Evolutionary conservation across 768 basidiomycete species (phyloP).

Genomic region (Tephrocybe sp.): DNA sequence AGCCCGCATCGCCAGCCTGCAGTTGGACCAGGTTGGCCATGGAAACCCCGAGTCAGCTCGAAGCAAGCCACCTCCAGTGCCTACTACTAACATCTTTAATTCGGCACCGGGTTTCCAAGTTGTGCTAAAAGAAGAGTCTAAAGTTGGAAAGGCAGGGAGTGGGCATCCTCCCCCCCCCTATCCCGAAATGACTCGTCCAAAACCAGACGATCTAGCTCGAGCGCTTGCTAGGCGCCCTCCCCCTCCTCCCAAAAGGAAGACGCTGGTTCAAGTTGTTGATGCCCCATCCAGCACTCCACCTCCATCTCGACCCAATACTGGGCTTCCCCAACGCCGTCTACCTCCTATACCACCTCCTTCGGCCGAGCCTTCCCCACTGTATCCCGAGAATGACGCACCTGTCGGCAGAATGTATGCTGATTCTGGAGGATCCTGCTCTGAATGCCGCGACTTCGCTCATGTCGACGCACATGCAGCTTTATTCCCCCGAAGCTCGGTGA

Average conservation of each 20-base stretch:
- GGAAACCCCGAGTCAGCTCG: conserved; percentile 2
- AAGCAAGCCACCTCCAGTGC: conserved; percentile 16
- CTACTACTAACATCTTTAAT: too few species aligned
- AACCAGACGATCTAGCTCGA: conserved; percentile 18
- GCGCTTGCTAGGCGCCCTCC: conserved; percentile 33
- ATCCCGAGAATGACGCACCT: conserved; percentile 10
- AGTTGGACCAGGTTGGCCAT: conserved; percentile 22
- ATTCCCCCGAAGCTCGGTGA: conserved; percentile 40
- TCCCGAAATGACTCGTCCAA: conserved; percentile 17
- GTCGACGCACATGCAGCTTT: conserved; percentile 42
- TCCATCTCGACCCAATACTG: conserved; percentile 5
- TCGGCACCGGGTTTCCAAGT: too few species aligned
- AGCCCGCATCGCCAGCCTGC: conserved; percentile 30
- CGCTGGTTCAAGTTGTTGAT: not conserved
- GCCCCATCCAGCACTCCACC: conserved; percentile 1
- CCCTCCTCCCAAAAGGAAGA: conserved; percentile 25
- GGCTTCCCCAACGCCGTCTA: conserved; percentile 22
- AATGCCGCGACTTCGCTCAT: conserved; percentile 41
- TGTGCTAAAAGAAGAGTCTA: too few species aligned
- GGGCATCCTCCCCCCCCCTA: conserved; percentile 21
- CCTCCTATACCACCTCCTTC: conserved; percentile 32
- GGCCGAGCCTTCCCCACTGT: conserved; percentile 18
- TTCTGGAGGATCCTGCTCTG: conserved; percentile 33
- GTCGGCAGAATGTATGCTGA: conserved; percentile 2
- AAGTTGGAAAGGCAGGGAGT: not conserved